Evolutionary conservation across 2,329 filamentous ascomycete species (phyloP), one percentile per base, ranked within the genome.

Genomic region (Diaporthe nobilis): DNA sequence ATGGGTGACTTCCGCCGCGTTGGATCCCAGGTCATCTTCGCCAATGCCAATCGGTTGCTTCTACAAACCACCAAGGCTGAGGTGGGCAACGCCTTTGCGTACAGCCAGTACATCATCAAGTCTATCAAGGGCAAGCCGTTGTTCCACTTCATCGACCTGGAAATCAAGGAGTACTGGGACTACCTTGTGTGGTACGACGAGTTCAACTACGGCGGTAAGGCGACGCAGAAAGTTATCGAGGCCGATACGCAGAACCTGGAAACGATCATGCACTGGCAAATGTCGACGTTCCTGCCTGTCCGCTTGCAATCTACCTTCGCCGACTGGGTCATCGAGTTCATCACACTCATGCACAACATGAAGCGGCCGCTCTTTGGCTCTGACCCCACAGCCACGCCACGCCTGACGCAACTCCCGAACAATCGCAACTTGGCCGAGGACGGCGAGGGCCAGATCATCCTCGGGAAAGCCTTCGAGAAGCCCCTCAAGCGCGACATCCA

Each of bases 151-250:
- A 92, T 99, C 78, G 97, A 99, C 80, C 89, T 99, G 4, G 95
- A 98, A 80, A 97, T 99, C 84, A 98, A 96, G 79, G 97, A 99
- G 83, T 99, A 98, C 84, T 99, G 97, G 97, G 97, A 99, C 83
- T 98, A 98, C 81, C 91, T 99, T 0, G 92, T 98, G 5, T 99
- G 97, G 97, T 98, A 98, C 79, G 97, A 99, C 80, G 95, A 98
- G 84, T 98, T 96, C 88, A 99, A 99, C 87, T 98, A 98, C 81
- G 97, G 97, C 73, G 97, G 97, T 77, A 97, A 97, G 81, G 97
- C 94, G 5, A 98, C 95, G 79, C 91, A 93, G 68, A 91, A 97
- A 80, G 94, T 98, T 4, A 89, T 94, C 10, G 95, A 96, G 80
- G 85, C 85, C 7, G 87, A 90, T 6, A 92, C 94, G 60, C 95